Conservation (phyloP, 2,329 filamentous ascomycete species). For the Paradendryphiella salina region DNA sequence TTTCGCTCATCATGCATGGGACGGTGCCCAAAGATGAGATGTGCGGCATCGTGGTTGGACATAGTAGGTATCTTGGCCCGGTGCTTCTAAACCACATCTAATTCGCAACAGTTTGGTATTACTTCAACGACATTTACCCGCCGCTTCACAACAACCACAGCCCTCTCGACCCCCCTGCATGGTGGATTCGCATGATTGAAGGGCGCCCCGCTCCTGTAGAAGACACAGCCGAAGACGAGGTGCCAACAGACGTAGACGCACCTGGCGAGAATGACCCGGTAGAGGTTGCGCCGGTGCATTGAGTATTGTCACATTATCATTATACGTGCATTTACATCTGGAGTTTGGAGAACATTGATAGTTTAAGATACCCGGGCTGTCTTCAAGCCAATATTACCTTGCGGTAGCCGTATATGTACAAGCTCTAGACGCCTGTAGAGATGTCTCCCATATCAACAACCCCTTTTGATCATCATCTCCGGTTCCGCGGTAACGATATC, state of each 20-base stretch:
- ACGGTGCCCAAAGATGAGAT: slow-evolving; percentile 93
- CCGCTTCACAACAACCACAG: slow-evolving; percentile 81
- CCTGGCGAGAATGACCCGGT: slow-evolving; percentile 11
- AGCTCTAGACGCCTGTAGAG: background rate
- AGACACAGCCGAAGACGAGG: slow-evolving; percentile 20
- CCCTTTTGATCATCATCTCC: slow-evolving; percentile 4
- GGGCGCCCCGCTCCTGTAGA: slow-evolving; percentile 33
- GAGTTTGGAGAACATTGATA: slow-evolving; percentile 29
- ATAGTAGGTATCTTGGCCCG: slow-evolving; percentile 54
- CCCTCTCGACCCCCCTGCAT: slow-evolving; percentile 84
- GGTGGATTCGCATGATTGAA: slow-evolving; percentile 87
- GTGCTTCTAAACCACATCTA: slow-evolving; percentile 1
- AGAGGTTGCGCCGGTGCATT: slow-evolving; percentile 21
- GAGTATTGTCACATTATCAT: background rate
- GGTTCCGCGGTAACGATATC: background rate
- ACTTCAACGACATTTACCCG: slow-evolving; percentile 95
- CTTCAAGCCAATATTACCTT: slow-evolving; percentile 2
- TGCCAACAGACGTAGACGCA: slow-evolving; percentile 1
- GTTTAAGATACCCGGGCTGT: slow-evolving; percentile 35
- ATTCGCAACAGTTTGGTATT: slow-evolving; percentile 75
- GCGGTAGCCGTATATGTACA: background rate
- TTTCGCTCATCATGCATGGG: slow-evolving; percentile 89
- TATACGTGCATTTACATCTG: slow-evolving; percentile 8
- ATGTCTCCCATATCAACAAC: background rate
- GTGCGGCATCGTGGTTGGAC: slow-evolving; percentile 90